Percentiles rank a stretch among this genome's conserved stretches.
Conservation (phyloP, 805 yeast genomes). For the Kluyveromyces lactis region DNA sequence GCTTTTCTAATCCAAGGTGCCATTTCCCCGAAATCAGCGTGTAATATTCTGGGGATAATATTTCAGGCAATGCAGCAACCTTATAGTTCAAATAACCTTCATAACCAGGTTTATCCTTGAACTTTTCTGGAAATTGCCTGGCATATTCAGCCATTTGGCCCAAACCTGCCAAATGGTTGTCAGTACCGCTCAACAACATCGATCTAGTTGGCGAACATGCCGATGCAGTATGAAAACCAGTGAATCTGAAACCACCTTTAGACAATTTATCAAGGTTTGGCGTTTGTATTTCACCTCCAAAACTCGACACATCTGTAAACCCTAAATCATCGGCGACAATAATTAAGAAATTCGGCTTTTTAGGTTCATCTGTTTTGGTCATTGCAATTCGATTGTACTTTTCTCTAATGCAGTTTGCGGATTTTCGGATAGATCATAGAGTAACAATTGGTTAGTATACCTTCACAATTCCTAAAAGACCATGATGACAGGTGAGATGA, state of each 20-base stretch:
- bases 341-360: constrained; percentile 41
- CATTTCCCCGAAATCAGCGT: constrained; percentile 52
- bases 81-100: constrained; percentile 45
- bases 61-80: constrained; percentile 48
- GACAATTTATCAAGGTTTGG: constrained; percentile 43
- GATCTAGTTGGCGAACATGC: constrained; percentile 62
- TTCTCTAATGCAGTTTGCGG: too few relatives aligned
- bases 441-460: too few relatives aligned
- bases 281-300: constrained; percentile 51
- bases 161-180: constrained; percentile 52
- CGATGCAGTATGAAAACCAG: constrained; percentile 55
- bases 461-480: too few relatives aligned
- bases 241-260: constrained; percentile 38
- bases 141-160: constrained; percentile 50
- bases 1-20: constrained; percentile 45
- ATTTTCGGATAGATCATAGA: too few relatives aligned
- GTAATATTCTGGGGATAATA: constrained; percentile 39
- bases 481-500: too few relatives aligned
- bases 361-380: background rate
- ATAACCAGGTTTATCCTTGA: constrained; percentile 43
- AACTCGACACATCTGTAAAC: constrained; percentile 45
- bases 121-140: constrained; percentile 30
- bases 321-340: constrained; percentile 59
- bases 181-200: constrained; percentile 53
- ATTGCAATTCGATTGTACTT: background rate